Conservation (phyloP, 2,329 filamentous ascomycete genomes). For the Cytospora piceicola region DNA sequence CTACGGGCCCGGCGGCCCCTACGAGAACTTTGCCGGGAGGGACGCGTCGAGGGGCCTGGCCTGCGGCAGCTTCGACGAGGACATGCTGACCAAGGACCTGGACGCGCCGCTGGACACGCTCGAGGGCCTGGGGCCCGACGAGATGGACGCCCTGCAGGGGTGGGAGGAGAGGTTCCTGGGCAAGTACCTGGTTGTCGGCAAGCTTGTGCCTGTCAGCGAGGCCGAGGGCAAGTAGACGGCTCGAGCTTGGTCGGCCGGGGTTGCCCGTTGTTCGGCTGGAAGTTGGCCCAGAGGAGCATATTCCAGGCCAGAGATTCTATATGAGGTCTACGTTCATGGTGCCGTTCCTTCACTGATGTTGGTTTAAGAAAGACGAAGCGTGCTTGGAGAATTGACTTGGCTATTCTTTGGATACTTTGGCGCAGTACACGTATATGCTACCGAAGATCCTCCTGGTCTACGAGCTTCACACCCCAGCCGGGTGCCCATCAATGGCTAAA, state of each 20-base stretch:
- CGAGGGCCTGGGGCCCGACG: constrained; percentile 70
- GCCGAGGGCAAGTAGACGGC: constrained; percentile 31
- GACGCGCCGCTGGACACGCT: constrained; percentile 81
- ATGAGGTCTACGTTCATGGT: not conserved
- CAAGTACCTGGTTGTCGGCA: constrained; percentile 95
- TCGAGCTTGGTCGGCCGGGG: not conserved
- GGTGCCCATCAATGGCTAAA: not conserved
- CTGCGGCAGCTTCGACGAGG: constrained; percentile 89
- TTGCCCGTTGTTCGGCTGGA: not conserved
- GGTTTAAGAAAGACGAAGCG: not conserved
- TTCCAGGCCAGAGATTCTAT: not conserved
- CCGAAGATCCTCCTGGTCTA: not conserved
- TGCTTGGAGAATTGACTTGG: not conserved
- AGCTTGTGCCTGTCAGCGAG: constrained; percentile 64
- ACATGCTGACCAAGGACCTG: constrained; percentile 91
- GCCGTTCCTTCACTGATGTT: not conserved
- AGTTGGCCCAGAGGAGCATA: not conserved
- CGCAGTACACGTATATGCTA: not conserved
- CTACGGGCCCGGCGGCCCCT: constrained; percentile 93
- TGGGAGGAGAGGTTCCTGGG: constrained; percentile 94
- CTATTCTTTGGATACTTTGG: not conserved
- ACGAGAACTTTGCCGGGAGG: constrained; percentile 92
- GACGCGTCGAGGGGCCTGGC: constrained; percentile 89
- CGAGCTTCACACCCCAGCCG: constrained; percentile 5
- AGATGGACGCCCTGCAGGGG: constrained; percentile 80